Evolutionary conservation across 495 filamentous ascomycete genomes (phyloP), one percentile per base, ranked within the genome.

Genomic region (Hamigera avellanea): DNA sequence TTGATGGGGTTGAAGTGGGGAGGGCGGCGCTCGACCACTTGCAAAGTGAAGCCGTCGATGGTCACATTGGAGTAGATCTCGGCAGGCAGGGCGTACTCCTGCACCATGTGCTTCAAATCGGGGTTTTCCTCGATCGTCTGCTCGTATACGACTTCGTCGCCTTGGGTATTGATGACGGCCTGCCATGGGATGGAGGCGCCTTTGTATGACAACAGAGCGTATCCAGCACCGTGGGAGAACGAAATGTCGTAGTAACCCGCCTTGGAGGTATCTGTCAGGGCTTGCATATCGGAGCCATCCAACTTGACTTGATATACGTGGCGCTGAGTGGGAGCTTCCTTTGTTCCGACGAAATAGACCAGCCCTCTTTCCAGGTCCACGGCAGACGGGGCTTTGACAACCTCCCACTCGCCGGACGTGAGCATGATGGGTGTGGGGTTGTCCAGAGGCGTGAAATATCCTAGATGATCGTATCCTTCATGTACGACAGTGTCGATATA

Each of bases 401-500:
- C 93, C 54, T 98, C 91, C 87, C 88, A 98, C 25, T 81, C 53
- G 4, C 91, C 91, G 8, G 81, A 77, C 0, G 91, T 98, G 14
- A 98, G 72, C 69, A 91, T 75, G 18, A 82, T 57, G 14, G 91
- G 89, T 2, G 82, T 57, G 0, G 81, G 60, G 48, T 80, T 88
- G 36, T 96, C 82, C 17, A 96, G 51, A 8, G 91, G 91, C n/a
- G 82, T 76, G 53, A 96, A 98, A 52, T 96, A 98, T 0, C 78
- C 93, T 36, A 96, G 64, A 49, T 98, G 91, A 46, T 95, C 86
- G 48, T 82, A 83, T 33, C 86, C 82, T 26, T 93, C 72, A 50
- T 89, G 65, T 37, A 95, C 82, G 28, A 98, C 64, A 0, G 83
- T 88, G 59, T 98, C 91, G 42, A 98, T 76, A 50, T 98, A 98